Evolutionary conservation across 768 basidiomycete genomes (phyloP).

Genomic region (Candolleomyces eurysporus): DNA sequence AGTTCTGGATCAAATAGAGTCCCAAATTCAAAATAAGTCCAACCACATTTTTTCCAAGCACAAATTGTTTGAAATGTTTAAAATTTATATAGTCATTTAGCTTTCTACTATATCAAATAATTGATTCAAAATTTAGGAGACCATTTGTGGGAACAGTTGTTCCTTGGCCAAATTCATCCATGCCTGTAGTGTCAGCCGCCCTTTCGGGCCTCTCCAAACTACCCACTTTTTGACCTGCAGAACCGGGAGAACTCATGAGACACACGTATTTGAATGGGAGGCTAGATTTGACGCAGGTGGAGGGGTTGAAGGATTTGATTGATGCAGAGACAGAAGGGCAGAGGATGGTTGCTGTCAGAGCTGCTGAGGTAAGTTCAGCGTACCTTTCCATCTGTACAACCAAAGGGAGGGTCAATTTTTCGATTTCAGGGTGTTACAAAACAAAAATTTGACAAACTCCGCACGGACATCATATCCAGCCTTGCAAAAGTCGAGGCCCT

Average conservation of each 20-base stretch:
- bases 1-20: too few relatives aligned
- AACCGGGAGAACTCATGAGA: slow-evolving; percentile 86
- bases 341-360: slow-evolving; percentile 66
- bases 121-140: too few relatives aligned
- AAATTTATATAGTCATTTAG: too few relatives aligned
- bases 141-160: too few relatives aligned
- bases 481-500: slow-evolving; percentile 83
- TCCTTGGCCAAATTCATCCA: too few relatives aligned
- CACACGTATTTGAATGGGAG: slow-evolving; percentile 80
- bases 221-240: slow-evolving; percentile 71
- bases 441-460: slow-evolving; percentile 58
- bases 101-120: too few relatives aligned
- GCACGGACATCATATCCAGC: slow-evolving; percentile 67
- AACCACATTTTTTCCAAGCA: too few relatives aligned
- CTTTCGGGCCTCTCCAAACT: slow-evolving; percentile 60
- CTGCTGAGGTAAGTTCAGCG: slow-evolving; percentile 61
- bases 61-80: too few relatives aligned
- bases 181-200: too few relatives aligned
- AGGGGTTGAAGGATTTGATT: slow-evolving; percentile 83
- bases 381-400: neutral
- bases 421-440: slow-evolving; percentile 57
- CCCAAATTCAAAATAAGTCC: too few relatives aligned
- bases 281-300: slow-evolving; percentile 85
- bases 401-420: neutral
- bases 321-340: slow-evolving; percentile 88